Evolutionary conservation across 2,329 filamentous ascomycete species (phyloP), one percentile per base, ranked within the genome.

Genomic region (Calonectria pseudoturangicola): DNA sequence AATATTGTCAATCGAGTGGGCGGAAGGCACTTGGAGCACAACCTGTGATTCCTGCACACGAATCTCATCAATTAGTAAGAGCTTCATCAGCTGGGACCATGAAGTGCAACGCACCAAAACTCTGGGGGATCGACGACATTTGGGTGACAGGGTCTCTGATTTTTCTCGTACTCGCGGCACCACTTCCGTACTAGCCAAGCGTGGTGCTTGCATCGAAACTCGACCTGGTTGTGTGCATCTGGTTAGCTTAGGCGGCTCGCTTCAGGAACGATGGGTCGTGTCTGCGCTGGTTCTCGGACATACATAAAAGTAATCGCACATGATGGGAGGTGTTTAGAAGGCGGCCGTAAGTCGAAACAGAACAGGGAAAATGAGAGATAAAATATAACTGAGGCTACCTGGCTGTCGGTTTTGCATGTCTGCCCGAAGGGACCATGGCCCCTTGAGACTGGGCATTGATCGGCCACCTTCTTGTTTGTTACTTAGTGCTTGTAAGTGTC

Each of bases 241-340:
- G 30, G 65, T 72, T 30, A 47, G 45, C 16, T 25, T 43, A 60
- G 63, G 43, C 33, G 39, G 54, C 54, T 60, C 56, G 60, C 33
- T 30, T 66, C 7, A 12, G 43, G 33, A 12, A 48, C 21, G 30
- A 12, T 7, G n/a, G 36, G 47, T 18, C 7, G 33, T 15, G 33
- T 21, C 12, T 12, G 54, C 33, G 33, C 25, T 28, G 54, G 13
- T 60, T 41, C 54, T 28, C 16, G 33, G 21, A 60, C 74, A 27
- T 75, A 79, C 77, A 56, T 75, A 79, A 71, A 77, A 79, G 66
- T 79, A 79, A 56, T 79, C 76, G 45, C 77, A 79, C 77, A 79
- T 79, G 18, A 25, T n/a, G 58, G 28, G 16, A 30, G 10, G 28
- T 15, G 13, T 30, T 15, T 48, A 13, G 45, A 33, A 63, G 5